These are phyloP conservation scores for Plasmodium inui DNA, from an alignment of 169 alveolate species.

Conservation along the genomic window DNA sequence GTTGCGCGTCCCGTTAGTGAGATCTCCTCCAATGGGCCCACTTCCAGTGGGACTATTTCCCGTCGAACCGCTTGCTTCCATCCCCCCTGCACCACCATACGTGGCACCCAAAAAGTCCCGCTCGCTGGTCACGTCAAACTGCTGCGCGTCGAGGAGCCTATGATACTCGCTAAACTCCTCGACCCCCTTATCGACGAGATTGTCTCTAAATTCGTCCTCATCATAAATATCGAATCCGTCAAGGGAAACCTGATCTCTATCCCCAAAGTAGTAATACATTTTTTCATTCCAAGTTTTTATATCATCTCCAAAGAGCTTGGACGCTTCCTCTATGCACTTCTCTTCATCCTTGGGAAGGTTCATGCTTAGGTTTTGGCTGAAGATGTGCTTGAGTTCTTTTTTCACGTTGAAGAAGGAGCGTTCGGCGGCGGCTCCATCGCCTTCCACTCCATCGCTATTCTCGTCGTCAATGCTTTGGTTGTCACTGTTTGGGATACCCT, in stretches of 20 bases:
- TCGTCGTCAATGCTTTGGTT: background rate
- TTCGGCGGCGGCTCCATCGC: background rate
- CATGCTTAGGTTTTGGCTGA: slow-evolving; percentile 49
- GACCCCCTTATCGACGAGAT: background rate
- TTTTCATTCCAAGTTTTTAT: slow-evolving; percentile 67
- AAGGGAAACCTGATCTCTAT: slow-evolving; percentile 21
- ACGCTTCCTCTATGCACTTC: slow-evolving; percentile 61
- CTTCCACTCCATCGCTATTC: background rate
- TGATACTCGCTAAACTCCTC: slow-evolving; percentile 38
- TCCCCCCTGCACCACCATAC: background rate
- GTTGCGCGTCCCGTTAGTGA: background rate
- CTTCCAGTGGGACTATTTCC: background rate
- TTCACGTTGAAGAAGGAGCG: slow-evolving; percentile 19
- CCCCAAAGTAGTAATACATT: slow-evolving; percentile 72
- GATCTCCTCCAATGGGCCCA: background rate
- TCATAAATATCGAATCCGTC: slow-evolving; percentile 53
- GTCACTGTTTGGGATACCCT: background rate
- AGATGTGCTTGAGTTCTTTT: slow-evolving; percentile 22
- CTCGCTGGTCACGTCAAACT: background rate
- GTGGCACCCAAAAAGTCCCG: slow-evolving; percentile 24
- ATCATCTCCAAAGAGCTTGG: slow-evolving; percentile 73
- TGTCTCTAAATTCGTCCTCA: slow-evolving; percentile 42
- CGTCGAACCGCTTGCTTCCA: background rate
- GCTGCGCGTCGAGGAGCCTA: slow-evolving; percentile 9
- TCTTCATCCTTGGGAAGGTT: slow-evolving; percentile 19